phyloP scores from a whole-genome alignment of 345 rosid genomes.

The Rhodamnia argentea region DNA sequence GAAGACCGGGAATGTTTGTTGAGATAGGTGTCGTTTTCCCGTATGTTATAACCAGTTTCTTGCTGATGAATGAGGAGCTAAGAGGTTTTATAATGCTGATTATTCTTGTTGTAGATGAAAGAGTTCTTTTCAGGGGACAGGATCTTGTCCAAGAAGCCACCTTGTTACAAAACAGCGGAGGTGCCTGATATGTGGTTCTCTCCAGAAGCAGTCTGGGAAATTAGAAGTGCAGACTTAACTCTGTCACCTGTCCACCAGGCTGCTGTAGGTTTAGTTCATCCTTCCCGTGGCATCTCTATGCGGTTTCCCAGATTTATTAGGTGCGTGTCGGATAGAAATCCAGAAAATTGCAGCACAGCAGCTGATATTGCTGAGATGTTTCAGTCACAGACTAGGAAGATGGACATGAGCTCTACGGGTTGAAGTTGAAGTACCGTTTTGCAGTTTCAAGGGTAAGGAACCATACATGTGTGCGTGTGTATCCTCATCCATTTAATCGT shows the following conservation, averaged over 20 bases:
- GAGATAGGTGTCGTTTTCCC: not conserved
- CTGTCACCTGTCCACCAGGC: slow-evolving; percentile 79
- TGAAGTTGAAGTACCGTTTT: not conserved
- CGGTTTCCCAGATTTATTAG: slow-evolving; percentile 68
- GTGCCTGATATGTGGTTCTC: slow-evolving; percentile 77
- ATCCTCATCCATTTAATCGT: not conserved
- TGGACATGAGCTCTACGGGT: slow-evolving; percentile 15
- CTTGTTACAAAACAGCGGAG: slow-evolving; percentile 69
- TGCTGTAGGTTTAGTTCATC: slow-evolving; percentile 70
- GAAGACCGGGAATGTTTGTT: not conserved
- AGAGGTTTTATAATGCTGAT: not conserved
- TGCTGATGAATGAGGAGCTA: not conserved
- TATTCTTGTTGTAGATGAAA: slow-evolving; percentile 53
- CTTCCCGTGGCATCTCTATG: slow-evolving; percentile 74
- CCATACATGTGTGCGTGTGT: not conserved
- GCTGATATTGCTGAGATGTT: slow-evolving; percentile 67
- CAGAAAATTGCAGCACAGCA: slow-evolving; percentile 76
- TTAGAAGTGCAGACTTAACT: slow-evolving; percentile 78
- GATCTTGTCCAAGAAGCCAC: slow-evolving; percentile 50
- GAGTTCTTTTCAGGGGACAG: slow-evolving; percentile 56
- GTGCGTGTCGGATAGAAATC: slow-evolving; percentile 29
- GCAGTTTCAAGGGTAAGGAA: not conserved
- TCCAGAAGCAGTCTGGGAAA: slow-evolving; percentile 70
- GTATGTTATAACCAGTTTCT: not conserved
- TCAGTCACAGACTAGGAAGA: slow-evolving; percentile 60